Evolutionary conservation across 257 asterid species (phyloP).

Genomic region (Solanum chiquidenum): DNA sequence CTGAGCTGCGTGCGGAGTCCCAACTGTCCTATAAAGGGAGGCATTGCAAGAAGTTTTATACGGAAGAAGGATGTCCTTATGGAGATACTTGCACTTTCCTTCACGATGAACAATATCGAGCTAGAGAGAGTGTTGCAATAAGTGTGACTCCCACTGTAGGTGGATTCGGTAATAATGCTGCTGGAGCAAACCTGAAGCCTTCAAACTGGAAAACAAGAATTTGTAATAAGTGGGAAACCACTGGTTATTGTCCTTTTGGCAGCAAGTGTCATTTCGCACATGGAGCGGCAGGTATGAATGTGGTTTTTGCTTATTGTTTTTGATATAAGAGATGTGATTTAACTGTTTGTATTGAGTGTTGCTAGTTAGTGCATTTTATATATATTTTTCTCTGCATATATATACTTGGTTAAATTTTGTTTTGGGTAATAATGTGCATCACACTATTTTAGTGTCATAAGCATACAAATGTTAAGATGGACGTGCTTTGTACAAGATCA

Average conservation of each 20-base stretch:
- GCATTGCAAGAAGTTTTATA: slow-evolving; percentile 19
- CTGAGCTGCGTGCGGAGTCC: slow-evolving; percentile 5
- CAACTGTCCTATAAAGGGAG: slow-evolving; percentile 14
- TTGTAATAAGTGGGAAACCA: slow-evolving; percentile 65
- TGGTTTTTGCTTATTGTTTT: background rate
- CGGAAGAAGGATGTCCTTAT: slow-evolving; percentile 15
- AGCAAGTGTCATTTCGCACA: slow-evolving; percentile 66
- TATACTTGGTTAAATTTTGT: background rate
- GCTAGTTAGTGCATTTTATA: background rate
- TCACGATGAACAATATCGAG: slow-evolving; percentile 11
- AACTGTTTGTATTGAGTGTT: background rate
- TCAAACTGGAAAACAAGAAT: slow-evolving; percentile 18
- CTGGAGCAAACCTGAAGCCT: slow-evolving; percentile 11
- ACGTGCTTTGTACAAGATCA: background rate
- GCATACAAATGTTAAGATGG: background rate
- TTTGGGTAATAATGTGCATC: background rate
- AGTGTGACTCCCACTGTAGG: slow-evolving; percentile 11
- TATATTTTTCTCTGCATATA: background rate
- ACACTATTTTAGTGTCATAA: background rate
- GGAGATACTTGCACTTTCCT: slow-evolving; percentile 15
- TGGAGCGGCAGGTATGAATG: slow-evolving; percentile 41
- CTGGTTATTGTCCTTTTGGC: slow-evolving; percentile 57
- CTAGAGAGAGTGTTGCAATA: slow-evolving; percentile 19
- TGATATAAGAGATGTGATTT: background rate
- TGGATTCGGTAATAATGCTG: background rate